A percentile compares a stretch with the other conserved stretches of the same genome.
Conservation (phyloP, 192 early-diverging fungal genomes). For the Lunasporangiospora selenospora region DNA sequence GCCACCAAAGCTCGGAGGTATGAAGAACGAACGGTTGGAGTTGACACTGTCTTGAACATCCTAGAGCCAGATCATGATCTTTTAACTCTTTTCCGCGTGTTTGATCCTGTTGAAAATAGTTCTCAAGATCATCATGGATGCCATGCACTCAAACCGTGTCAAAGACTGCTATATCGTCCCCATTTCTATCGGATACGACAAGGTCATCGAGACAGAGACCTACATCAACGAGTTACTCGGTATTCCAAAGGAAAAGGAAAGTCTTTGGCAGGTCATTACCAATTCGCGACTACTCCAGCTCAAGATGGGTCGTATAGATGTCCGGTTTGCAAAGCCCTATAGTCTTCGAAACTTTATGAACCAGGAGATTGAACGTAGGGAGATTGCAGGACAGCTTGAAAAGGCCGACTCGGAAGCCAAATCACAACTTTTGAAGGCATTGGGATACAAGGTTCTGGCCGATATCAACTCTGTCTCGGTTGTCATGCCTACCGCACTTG, state of each 20-base stretch:
- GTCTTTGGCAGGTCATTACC: constrained; percentile 69
- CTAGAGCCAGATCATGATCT: too few relatives aligned
- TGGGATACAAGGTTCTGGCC: constrained; percentile 72
- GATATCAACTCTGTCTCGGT: constrained; percentile 78
- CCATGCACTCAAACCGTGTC: constrained; percentile 63
- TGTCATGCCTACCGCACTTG: constrained; percentile 86
- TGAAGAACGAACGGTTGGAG: neutral
- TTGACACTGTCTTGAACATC: too few relatives aligned
- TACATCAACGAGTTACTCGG: constrained; percentile 84
- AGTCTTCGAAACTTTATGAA: constrained; percentile 72
- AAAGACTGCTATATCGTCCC: constrained; percentile 79
- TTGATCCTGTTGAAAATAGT: constrained; percentile 46
- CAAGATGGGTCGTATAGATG: constrained; percentile 85
- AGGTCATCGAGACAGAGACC: constrained; percentile 80
- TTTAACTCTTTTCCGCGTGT: too few relatives aligned
- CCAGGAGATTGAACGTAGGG: constrained; percentile 61
- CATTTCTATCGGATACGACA: constrained; percentile 86
- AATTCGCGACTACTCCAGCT: constrained; percentile 62
- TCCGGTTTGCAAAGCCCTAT: constrained; percentile 80
- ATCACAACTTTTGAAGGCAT: constrained; percentile 65
- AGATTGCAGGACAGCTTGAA: constrained; percentile 46
- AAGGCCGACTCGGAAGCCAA: constrained; percentile 50
- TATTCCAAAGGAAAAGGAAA: constrained; percentile 82
- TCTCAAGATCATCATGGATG: constrained; percentile 83
- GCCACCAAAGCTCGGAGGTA: constrained; percentile 76